phyloP scores from a whole-genome alignment of 805 yeast genomes.

The Wilhelminamyces savonicus region DNA sequence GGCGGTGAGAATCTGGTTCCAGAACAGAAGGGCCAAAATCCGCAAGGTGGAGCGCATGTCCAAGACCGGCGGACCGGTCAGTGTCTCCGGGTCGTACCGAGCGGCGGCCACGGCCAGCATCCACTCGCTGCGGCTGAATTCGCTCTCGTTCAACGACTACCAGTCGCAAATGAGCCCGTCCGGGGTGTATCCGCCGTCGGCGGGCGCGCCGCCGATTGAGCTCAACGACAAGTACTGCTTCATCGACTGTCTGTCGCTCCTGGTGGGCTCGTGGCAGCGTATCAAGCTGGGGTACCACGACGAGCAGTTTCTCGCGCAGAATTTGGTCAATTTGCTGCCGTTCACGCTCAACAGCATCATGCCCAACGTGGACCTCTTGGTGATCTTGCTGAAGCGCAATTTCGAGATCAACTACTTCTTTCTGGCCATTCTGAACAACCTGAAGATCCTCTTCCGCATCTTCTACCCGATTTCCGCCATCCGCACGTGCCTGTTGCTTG shows the following conservation, averaged over 20 bases:
- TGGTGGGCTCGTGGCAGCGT: constrained; percentile 80
- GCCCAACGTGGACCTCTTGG: constrained; percentile 64
- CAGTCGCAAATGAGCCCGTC: neutral
- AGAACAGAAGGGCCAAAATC: constrained; percentile 75
- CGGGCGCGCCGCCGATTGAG: constrained; percentile 37
- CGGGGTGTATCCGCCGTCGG: neutral
- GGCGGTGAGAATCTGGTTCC: constrained; percentile 91
- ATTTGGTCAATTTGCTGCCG: constrained; percentile 62
- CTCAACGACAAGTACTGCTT: constrained; percentile 63
- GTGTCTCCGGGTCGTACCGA: neutral
- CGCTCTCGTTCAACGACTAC: too few species aligned
- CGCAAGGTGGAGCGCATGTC: constrained; percentile 56
- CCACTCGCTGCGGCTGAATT: constrained; percentile 17
- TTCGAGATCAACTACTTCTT: constrained; percentile 73
- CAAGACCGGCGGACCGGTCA: constrained; percentile 5
- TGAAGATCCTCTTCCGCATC: constrained; percentile 64
- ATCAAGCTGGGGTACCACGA: constrained; percentile 55
- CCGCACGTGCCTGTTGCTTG: constrained; percentile 49
- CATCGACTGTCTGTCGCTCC: constrained; percentile 59
- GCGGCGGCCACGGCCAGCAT: too few species aligned
- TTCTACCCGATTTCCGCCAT: constrained; percentile 64
- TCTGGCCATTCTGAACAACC: constrained; percentile 62
- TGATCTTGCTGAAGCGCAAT: constrained; percentile 65
- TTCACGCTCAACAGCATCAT: constrained; percentile 55
- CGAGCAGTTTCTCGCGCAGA: constrained; percentile 33